A percentile compares a stretch with the other conserved stretches of the same genome.
These are phyloP conservation scores for Pichia sp. DNA, from an alignment of 1,139 yeast genomes.

Conservation along the genomic window DNA sequence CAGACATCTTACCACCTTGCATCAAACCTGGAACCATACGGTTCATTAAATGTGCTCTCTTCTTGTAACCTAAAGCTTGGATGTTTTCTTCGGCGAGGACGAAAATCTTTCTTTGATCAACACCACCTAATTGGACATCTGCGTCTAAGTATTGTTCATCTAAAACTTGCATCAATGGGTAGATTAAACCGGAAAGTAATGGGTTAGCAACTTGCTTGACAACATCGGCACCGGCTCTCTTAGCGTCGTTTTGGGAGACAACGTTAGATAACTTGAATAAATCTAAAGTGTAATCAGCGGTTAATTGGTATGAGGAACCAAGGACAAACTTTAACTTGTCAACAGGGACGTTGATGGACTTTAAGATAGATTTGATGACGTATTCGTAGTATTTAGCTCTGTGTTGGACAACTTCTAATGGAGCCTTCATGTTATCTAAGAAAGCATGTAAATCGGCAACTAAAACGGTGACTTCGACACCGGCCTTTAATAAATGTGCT, in stretches of 20 bases:
- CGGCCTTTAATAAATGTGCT: conserved; percentile 94
- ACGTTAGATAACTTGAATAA: conserved; percentile 77
- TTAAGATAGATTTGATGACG: conserved; percentile 79
- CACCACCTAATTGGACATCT: conserved; percentile 98
- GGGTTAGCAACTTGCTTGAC: conserved; percentile 98
- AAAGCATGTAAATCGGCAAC: conserved; percentile 98
- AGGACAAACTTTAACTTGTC: conserved; percentile 80
- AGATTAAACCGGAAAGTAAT: conserved; percentile 86
- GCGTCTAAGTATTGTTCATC: conserved; percentile 90
- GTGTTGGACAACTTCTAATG: conserved; percentile 84
- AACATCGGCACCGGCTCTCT: conserved; percentile 99
- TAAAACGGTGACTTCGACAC: conserved; percentile 89
- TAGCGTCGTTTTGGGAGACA: conserved; percentile 93
- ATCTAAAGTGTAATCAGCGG: conserved; percentile 81
- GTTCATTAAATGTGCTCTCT: conserved; percentile 98
- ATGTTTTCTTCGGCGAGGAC: conserved; percentile 96
- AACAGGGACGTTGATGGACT: conserved; percentile 86
- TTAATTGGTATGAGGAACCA: conserved; percentile 87
- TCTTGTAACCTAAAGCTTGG: conserved; percentile 84
- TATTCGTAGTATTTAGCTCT: conserved; percentile 89
- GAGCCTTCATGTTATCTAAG: conserved; percentile 98
- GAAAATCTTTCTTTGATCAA: conserved; percentile 97
- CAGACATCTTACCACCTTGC: conserved; percentile 99
- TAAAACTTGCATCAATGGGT: conserved; percentile 98
- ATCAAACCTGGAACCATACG: conserved; percentile 98